Evolutionary conservation across 352 stramenopile genomes (phyloP).

Genomic region (Globisporangium uncinulatum): DNA sequence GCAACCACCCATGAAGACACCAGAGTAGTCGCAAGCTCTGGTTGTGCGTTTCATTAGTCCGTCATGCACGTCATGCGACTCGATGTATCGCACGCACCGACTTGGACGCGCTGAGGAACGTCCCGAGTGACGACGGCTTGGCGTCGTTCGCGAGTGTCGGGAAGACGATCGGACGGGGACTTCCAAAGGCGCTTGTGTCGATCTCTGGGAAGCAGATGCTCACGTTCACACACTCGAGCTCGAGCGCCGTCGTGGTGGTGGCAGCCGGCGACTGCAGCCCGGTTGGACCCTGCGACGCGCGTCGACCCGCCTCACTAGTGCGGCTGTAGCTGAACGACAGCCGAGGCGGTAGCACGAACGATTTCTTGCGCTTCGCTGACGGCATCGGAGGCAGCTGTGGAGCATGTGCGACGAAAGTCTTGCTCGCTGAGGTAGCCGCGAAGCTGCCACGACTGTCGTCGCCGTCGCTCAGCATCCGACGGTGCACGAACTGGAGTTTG

Average conservation of each 20-base stretch:
- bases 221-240: conserved; percentile 10
- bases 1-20: neutral
- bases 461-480: conserved; percentile 17
- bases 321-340: neutral
- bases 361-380: conserved; percentile 7
- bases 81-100: neutral
- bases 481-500: conserved; percentile 37
- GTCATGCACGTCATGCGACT: too few species aligned
- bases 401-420: conserved; percentile 35
- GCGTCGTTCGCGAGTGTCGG: conserved; percentile 21
- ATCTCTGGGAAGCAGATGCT: conserved; percentile 28
- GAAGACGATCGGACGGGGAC: conserved; percentile 22
- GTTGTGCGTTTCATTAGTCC: too few species aligned
- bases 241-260: neutral
- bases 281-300: neutral
- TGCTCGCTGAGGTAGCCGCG: conserved; percentile 9
- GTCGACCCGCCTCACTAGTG: neutral
- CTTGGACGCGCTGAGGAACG: conserved; percentile 19
- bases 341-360: conserved; percentile 6
- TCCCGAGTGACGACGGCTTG: conserved; percentile 23
- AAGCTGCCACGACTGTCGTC: conserved; percentile 11
- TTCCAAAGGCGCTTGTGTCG: conserved; percentile 20
- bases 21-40: too few species aligned
- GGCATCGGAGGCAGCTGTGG: conserved; percentile 14
- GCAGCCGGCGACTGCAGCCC: neutral